Conservation (phyloP, 2,329 filamentous ascomycete species). For the Cercospora nicotianae region DNA sequence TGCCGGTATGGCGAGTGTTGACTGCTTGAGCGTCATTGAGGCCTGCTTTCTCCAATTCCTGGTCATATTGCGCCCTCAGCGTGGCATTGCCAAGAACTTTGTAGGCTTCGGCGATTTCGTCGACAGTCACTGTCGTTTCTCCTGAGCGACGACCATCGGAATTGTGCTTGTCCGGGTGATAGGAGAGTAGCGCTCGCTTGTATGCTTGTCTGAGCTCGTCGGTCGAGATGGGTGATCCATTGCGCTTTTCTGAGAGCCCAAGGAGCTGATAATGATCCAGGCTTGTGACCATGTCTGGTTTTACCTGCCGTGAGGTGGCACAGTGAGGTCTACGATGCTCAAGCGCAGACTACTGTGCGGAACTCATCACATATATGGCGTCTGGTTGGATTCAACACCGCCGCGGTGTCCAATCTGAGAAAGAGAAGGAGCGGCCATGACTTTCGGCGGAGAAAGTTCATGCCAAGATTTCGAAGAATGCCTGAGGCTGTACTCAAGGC, state of each 20-base stretch:
- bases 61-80: conserved; percentile 53
- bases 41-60: conserved; percentile 35
- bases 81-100: conserved; percentile 51
- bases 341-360: background rate
- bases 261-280: conserved; percentile 37
- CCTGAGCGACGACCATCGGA: background rate
- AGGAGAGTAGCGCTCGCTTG: conserved; percentile 55
- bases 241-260: conserved; percentile 27
- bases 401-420: background rate
- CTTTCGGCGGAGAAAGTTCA: background rate
- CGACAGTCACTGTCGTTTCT: conserved; percentile 47
- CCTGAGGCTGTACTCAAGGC: background rate
- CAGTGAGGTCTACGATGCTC: background rate
- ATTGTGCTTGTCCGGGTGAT: conserved; percentile 59
- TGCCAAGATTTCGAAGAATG: background rate
- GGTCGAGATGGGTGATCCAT: conserved; percentile 26
- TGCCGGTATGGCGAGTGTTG: conserved; percentile 43
- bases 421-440: background rate
- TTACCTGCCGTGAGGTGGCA: background rate
- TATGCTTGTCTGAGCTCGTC: conserved; percentile 56
- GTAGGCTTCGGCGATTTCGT: conserved; percentile 61
- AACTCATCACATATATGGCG: background rate
- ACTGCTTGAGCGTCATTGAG: background rate
- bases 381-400: background rate
- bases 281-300: background rate